Evolutionary conservation across 2,329 filamentous ascomycete species (phyloP).

Genomic region (Microcyclospora tardicrescens): DNA sequence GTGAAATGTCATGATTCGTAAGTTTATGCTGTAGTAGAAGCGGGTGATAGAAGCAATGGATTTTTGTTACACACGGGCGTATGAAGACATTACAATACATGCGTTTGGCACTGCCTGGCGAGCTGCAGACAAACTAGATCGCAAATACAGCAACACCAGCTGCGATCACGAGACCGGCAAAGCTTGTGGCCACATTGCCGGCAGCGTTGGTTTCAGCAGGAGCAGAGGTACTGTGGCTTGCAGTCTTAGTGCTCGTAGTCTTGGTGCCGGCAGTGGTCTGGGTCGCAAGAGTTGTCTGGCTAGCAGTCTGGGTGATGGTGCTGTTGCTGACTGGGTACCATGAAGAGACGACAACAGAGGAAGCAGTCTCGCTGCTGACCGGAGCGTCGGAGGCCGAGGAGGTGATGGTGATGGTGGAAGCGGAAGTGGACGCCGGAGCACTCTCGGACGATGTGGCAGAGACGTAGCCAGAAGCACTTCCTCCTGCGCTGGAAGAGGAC

Average conservation of each 20-base stretch:
- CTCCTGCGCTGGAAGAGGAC: background rate
- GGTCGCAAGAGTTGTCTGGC: conserved; percentile 4
- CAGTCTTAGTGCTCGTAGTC: conserved; percentile 9
- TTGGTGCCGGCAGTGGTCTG: conserved; percentile 21
- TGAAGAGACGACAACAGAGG: background rate
- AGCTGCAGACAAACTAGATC: too few species aligned
- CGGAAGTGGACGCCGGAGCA: background rate
- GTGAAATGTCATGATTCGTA: too few species aligned
- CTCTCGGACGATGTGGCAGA: background rate
- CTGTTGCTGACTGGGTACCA: too few species aligned
- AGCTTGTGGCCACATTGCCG: conserved; percentile 22
- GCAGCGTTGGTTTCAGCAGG: conserved; percentile 11
- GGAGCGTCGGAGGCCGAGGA: conserved; percentile 5
- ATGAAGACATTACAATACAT: too few species aligned
- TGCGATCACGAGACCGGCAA: conserved; percentile 26
- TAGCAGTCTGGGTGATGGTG: too few species aligned
- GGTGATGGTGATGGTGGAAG: background rate
- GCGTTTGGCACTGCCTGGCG: too few species aligned
- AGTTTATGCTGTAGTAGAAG: too few species aligned
- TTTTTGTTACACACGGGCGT: too few species aligned
- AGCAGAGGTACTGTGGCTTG: conserved; percentile 14
- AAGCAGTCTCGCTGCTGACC: background rate
- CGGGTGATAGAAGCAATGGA: too few species aligned
- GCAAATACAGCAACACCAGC: conserved; percentile 29
- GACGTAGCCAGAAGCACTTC: conserved; percentile 1